Conservation (phyloP, 208 protist species). For the Tritrichomonas foetus region DNA sequence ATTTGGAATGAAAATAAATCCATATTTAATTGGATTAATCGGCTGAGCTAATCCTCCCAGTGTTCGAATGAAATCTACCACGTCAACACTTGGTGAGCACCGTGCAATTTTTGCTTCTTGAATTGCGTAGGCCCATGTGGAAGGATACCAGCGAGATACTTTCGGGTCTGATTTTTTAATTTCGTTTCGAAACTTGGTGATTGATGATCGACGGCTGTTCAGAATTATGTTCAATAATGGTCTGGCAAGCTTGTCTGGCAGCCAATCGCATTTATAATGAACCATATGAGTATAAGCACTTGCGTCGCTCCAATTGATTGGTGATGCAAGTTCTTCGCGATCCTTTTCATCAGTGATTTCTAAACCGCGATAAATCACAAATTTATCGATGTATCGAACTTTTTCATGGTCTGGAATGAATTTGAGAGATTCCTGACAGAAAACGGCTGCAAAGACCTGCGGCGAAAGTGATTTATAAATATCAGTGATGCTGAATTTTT, state of each 20-base stretch:
- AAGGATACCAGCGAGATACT: not conserved
- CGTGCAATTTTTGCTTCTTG: not conserved
- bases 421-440: too few species aligned
- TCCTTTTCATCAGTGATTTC: too few species aligned
- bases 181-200: not conserved
- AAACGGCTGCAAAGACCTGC: too few species aligned
- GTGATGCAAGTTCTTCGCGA: too few species aligned
- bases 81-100: not conserved
- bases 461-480: too few species aligned
- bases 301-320: not conserved
- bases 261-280: not conserved
- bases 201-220: not conserved
- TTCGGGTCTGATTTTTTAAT: not conserved
- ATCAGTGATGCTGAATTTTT: too few species aligned
- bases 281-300: not conserved
- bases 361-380: too few species aligned
- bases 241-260: not conserved
- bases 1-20: too few species aligned
- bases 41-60: not conserved
- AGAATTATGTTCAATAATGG: not conserved
- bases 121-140: not conserved
- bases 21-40: too few species aligned
- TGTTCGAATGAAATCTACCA: not conserved
- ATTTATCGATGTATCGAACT: too few species aligned
- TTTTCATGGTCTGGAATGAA: too few species aligned